These are phyloP conservation scores for Xylariales sp. DNA, from an alignment of 2,329 filamentous ascomycete species.

Conservation along the genomic window DNA sequence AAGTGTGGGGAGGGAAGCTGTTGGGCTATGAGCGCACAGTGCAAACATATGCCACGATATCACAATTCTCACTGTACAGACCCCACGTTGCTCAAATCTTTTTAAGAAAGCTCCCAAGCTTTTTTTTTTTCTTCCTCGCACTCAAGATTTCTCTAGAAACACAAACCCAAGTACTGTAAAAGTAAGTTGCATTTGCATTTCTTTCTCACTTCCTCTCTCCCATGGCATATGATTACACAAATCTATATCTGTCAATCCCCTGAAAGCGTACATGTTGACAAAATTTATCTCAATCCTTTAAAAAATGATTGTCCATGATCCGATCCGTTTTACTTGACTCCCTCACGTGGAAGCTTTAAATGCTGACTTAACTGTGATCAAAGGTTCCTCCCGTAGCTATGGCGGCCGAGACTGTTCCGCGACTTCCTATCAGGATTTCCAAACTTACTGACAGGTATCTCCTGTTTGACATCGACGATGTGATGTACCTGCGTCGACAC, in stretches of 20 bases:
- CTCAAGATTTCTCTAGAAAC: background rate
- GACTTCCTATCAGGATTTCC: constrained; percentile 66
- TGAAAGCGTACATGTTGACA: constrained; percentile 57
- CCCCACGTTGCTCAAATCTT: no score
- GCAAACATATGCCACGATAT: no score
- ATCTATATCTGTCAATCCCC: constrained; percentile 79
- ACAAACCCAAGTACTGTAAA: constrained; percentile 9
- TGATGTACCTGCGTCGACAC: constrained; percentile 71
- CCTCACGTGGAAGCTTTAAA: no score
- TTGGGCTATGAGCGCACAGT: no score
- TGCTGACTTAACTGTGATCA: no score
- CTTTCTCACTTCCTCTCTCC: no score
- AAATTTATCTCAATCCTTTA: constrained; percentile 38
- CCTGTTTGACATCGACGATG: constrained; percentile 80
- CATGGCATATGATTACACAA: constrained; percentile 66
- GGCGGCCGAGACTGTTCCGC: constrained; percentile 4
- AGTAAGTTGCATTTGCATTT: constrained; percentile 16
- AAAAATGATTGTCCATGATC: constrained; percentile 37
- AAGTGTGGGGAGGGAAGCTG: no score
- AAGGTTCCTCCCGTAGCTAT: background rate
- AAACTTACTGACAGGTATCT: constrained; percentile 77
- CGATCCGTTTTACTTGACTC: constrained; percentile 15
- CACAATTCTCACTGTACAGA: background rate
- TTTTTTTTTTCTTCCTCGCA: background rate
- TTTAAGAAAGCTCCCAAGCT: no score